Base-by-base conservation (phyloP, 2,329 filamentous ascomycete species). In the Zopfia rhizophila region DNA sequence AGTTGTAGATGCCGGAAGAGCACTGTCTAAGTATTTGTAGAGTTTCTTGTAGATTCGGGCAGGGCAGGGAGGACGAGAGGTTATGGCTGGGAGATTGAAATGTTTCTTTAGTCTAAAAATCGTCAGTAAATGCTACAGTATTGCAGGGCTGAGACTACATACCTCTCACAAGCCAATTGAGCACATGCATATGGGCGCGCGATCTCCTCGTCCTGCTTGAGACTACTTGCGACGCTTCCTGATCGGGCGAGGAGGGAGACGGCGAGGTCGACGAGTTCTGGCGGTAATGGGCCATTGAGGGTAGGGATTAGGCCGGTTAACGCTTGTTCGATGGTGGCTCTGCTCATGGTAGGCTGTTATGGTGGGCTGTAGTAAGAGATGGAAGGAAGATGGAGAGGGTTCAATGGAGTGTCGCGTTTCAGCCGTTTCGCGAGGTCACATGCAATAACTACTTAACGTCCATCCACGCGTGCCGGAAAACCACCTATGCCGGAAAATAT, bases 81-180 rank as follows among this genome's bases (percentile, higher is more conserved):
- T 44, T 19, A 72, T 68, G 17, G 66, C 41, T 14, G 69, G 63
- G 11, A 70, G 56, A 36, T 70, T 70, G 43, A 71, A 60, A 12
- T 61, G 63, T 19, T 60, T 65, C 53, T 91, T 92, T 27, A 96
- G 78, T 40, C 91, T 91, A 46, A n/a, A 29, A 1, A 8, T 54
- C 76, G 65, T 63, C 73, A 80, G 43, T 63, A 58, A 32, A 17
- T 10, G 7, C 10, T 19, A 3, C 4, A 31, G 1, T 54, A 49
- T n/a, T n/a, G 7, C 5, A 32, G 7, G 21, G 13, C 16, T 22
- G 60, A 40, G 48, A 38, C 31, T 12, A 36, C 59, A 31, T 74
- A 90, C 89, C 90, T 84, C 60, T 93, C 90, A 66, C 92, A 97
- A 14, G 94, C 94, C 49, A 99, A 36, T 48, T 72, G 68, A 7